phyloP scores from a whole-genome alignment of 2,329 filamentous ascomycete genomes.

The Lachnellula suecica region DNA sequence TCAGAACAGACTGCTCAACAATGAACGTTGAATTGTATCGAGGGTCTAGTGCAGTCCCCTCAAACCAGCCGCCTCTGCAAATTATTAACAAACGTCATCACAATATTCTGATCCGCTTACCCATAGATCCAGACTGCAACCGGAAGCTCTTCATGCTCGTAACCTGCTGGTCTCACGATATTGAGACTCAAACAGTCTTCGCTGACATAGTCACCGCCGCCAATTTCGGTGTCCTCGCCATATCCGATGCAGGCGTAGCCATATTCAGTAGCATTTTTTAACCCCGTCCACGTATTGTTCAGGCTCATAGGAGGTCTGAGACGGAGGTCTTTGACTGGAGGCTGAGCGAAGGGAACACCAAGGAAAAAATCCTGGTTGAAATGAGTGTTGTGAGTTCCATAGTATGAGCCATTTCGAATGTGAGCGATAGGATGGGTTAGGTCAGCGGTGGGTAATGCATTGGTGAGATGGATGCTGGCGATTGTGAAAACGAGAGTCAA shows the following conservation, averaged over 20 bases:
- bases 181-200: slow-evolving; percentile 52
- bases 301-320: slow-evolving; percentile 1
- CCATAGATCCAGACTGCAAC: slow-evolving; percentile 54
- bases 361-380: slow-evolving; percentile 17
- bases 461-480: too few relatives aligned
- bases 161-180: neutral
- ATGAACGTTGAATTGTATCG: slow-evolving; percentile 58
- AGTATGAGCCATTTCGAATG: slow-evolving; percentile 8
- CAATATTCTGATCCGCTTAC: slow-evolving; percentile 32
- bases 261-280: slow-evolving; percentile 6
- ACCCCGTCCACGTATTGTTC: slow-evolving; percentile 4
- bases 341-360: neutral
- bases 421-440: neutral
- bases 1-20: slow-evolving; percentile 42
- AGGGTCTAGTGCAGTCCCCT: slow-evolving; percentile 34
- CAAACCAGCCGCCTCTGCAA: neutral
- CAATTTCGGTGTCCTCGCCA: neutral
- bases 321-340: slow-evolving; percentile 8
- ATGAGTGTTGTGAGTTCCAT: slow-evolving; percentile 1
- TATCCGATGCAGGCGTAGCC: slow-evolving; percentile 7
- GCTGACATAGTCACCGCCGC: neutral
- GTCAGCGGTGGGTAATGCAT: neutral
- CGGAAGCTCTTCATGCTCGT: slow-evolving; percentile 38
- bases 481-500: too few relatives aligned
- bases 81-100: slow-evolving; percentile 14